Evolutionary conservation across 306 rosid species (phyloP).

Genomic region (Vicia faba): DNA sequence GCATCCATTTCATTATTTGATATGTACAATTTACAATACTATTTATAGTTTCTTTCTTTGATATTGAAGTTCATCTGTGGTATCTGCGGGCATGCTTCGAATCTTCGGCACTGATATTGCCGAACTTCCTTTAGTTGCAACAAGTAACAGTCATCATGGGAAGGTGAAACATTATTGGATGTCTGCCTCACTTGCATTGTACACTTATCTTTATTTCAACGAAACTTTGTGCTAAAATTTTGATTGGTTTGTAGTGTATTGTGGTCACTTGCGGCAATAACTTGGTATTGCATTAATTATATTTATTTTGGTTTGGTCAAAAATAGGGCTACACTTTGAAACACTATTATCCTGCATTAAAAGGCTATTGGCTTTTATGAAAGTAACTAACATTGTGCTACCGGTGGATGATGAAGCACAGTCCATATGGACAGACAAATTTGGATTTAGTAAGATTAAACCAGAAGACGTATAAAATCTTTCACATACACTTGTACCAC

Average conservation of each 20-base stretch:
- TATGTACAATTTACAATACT: slow-evolving; percentile 13
- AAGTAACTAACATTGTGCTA: slow-evolving; percentile 75
- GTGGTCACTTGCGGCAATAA: neutral
- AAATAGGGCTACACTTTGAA: slow-evolving; percentile 90
- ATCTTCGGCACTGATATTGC: slow-evolving; percentile 88
- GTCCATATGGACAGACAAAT: slow-evolving; percentile 86
- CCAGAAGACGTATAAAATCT: slow-evolving; percentile 65
- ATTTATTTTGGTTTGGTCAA: slow-evolving; percentile 12
- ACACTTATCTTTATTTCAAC: slow-evolving; percentile 21
- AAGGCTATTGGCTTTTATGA: slow-evolving; percentile 74
- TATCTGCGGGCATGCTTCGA: slow-evolving; percentile 83
- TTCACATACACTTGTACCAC: too few species aligned
- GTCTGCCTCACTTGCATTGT: slow-evolving; percentile 18
- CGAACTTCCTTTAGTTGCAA: slow-evolving; percentile 95
- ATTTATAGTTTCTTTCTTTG: slow-evolving; percentile 35
- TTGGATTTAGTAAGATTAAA: slow-evolving; percentile 72
- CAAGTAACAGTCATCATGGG: slow-evolving; percentile 79
- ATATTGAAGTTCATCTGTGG: slow-evolving; percentile 82
- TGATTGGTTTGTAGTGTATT: slow-evolving; percentile 7
- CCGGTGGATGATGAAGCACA: slow-evolving; percentile 96
- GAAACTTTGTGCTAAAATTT: slow-evolving; percentile 24
- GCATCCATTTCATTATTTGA: slow-evolving; percentile 26
- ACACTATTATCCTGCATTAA: slow-evolving; percentile 78
- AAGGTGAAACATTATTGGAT: slow-evolving; percentile 52
- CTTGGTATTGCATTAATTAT: too few species aligned